phyloP scores from a whole-genome alignment of 176 grass and related monocot genomes.

The Musa itinerans region DNA sequence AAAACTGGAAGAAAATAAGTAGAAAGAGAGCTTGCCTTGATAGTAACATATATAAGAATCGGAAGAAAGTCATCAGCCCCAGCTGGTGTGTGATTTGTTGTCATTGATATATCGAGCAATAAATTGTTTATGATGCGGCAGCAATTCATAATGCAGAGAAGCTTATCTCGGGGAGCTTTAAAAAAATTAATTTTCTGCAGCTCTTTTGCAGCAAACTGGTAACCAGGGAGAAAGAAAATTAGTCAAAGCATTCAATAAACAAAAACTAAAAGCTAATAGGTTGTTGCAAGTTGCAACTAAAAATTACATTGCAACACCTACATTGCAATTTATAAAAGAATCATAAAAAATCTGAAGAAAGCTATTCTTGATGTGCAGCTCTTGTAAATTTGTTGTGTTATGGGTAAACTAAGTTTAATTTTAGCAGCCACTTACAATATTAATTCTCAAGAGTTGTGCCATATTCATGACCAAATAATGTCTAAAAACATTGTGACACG shows the following conservation, averaged over 20 bases:
- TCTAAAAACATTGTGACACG: too few relatives aligned
- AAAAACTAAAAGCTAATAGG: neutral
- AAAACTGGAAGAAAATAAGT: constrained; percentile 10
- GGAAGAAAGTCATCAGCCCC: constrained; percentile 97
- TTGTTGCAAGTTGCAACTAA: too few relatives aligned
- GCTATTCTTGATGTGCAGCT: too few relatives aligned
- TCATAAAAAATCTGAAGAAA: too few relatives aligned
- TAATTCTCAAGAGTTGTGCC: too few relatives aligned
- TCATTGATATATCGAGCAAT: constrained; percentile 68
- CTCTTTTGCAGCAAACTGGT: constrained; percentile 86
- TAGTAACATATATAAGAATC: constrained; percentile 86
- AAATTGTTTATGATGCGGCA: constrained; percentile 96
- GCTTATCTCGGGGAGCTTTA: constrained; percentile 74
- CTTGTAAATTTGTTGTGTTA: too few relatives aligned
- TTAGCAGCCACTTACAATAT: too few relatives aligned
- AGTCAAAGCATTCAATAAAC: constrained; percentile 8
- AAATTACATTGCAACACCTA: too few relatives aligned
- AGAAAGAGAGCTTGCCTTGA: constrained; percentile 55
- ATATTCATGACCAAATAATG: too few relatives aligned
- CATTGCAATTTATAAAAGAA: too few relatives aligned
- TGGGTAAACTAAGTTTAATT: too few relatives aligned
- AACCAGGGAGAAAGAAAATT: constrained; percentile 1
- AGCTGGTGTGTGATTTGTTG: constrained; percentile 44
- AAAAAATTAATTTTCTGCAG: constrained; percentile 87
- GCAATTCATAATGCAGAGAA: constrained; percentile 80